Base-by-base conservation (phyloP, 768 basidiomycete species). In the Podaxis sp. region DNA sequence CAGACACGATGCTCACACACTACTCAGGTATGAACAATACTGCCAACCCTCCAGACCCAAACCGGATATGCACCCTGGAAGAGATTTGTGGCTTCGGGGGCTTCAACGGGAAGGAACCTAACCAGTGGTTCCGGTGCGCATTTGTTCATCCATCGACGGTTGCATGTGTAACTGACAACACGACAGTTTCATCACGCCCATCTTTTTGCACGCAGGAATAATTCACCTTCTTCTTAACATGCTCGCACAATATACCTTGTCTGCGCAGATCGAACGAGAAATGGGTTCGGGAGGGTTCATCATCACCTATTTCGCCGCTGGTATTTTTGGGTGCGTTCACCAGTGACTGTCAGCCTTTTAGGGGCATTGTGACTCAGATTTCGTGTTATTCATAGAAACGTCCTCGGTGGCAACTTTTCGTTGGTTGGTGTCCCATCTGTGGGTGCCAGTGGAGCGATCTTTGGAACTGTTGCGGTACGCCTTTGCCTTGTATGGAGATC, bases 131-230 rank as follows among this genome's bases (percentile, higher is more conserved):
- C 67, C 70, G 78, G 76, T 81, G 50, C 25, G 73, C 68, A 21
- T 5, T 23, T 5, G 32, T 48, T 5, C 32, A 54, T 35, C 27
- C 11, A 27, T 16, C 11, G 23, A 38, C 55, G 16, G 37, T 36
- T 53, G 9, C n/a, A 21, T 23, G 21, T n/a, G 50, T 21, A 5
- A 25, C 38, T 38, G 28, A 48, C 55, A 60, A 10, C 59, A 66
- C 14, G 47, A 50, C 65, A 90, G 92, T 63, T 95, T 95, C 69
- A 88, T 95, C 65, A 86, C 88, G 1, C 83, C 95, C 7, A 90
- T 96, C 54, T 97, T 98, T 70, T 74, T 98, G 4, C 96, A 98
- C 66, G 97, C 93, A 10, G 96, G 96, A n/a, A 79, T 99, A 60
- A 79, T 99, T n/a, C 96, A 99, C 70, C 79, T 96, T 37, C 65